A percentile compares a stretch with the other conserved stretches of the same genome.
phyloP scores from a whole-genome alignment of 257 asterid species.

The Misopates orontium region DNA sequence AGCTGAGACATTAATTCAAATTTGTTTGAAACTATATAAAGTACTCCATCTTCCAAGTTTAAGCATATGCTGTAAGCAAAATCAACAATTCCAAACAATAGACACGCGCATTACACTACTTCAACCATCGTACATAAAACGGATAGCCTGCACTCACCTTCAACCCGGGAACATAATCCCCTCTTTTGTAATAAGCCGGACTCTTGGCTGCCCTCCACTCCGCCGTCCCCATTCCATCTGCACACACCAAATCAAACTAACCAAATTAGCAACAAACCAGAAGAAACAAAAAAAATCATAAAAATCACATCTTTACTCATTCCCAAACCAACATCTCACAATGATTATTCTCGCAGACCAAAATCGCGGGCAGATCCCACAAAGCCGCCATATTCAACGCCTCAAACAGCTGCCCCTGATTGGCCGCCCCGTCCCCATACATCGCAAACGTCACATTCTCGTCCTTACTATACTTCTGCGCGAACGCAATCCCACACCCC shows the following conservation, averaged over 20 bases:
- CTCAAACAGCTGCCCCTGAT: conserved; percentile 97
- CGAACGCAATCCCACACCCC: conserved; percentile 88
- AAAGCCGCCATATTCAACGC: conserved; percentile 97
- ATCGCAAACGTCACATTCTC: conserved; percentile 75
- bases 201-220: conserved; percentile 99
- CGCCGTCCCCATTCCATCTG: conserved; percentile 99
- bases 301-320: no score
- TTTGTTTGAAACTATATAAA: no score
- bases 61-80: no score
- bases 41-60: no score
- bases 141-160: conserved; percentile 50
- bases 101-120: neutral
- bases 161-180: conserved; percentile 97
- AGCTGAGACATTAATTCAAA: no score
- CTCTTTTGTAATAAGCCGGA: conserved; percentile 96
- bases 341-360: conserved; percentile 98
- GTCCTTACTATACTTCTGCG: conserved; percentile 87
- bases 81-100: no score
- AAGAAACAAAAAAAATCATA: no score
- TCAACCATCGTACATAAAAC: neutral
- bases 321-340: no score
- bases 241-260: neutral
- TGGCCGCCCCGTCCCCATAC: conserved; percentile 98
- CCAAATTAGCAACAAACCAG: no score
- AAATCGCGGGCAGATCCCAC: conserved; percentile 94